A percentile compares a stretch with the other conserved stretches of the same genome.
Conservation (phyloP, 75 land plant species). For the Pinus tabuliformis region DNA sequence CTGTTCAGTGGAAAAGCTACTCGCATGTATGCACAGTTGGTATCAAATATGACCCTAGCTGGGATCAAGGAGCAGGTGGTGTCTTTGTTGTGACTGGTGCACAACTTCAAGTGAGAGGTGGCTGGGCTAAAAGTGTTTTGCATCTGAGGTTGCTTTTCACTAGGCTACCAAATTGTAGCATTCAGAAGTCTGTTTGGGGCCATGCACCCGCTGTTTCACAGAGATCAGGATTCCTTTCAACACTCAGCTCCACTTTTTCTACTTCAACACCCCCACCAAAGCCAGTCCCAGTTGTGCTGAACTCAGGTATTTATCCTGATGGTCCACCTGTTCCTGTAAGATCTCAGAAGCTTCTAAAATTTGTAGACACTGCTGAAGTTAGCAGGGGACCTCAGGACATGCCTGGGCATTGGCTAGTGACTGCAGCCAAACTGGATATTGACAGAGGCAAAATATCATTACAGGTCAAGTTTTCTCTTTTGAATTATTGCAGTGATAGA, state of each 20-base stretch:
- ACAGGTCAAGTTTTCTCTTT: conserved; percentile 72
- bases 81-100: conserved; percentile 85
- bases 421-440: conserved; percentile 68
- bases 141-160: conserved; percentile 70
- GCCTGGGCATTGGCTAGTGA: conserved; percentile 95
- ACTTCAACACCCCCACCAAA: conserved; percentile 16
- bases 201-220: conserved; percentile 46
- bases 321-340: conserved; percentile 77
- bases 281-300: conserved; percentile 30
- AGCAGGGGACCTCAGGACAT: conserved; percentile 76
- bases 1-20: conserved; percentile 52
- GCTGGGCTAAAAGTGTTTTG: conserved; percentile 59
- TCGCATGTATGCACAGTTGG: conserved; percentile 50
- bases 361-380: conserved; percentile 70
- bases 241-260: conserved; percentile 53
- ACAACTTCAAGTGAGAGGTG: conserved; percentile 49
- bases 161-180: conserved; percentile 57
- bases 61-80: conserved; percentile 30
- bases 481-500: conserved; percentile 29
- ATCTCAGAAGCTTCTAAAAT: conserved; percentile 64
- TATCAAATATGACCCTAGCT: conserved; percentile 44
- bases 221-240: conserved; percentile 67
- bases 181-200: conserved; percentile 74
- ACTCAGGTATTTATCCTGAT: conserved; percentile 70
- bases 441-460: conserved; percentile 75